phyloP scores from a whole-genome alignment of 768 basidiomycete species.

The Termitomyces bulborhizus region DNA sequence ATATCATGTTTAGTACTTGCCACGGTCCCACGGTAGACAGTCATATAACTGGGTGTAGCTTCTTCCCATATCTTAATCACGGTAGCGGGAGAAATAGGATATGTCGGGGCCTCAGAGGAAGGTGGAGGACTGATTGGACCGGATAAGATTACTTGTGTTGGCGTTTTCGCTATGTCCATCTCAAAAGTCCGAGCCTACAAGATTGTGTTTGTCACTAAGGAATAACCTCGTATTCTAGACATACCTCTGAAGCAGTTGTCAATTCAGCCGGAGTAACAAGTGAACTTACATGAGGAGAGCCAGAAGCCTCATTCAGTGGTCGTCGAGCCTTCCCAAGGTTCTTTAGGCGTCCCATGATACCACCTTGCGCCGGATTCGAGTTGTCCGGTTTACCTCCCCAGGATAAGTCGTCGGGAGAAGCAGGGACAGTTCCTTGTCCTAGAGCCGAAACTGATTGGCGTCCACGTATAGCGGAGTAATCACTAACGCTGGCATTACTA shows the following conservation, averaged over 20 bases:
- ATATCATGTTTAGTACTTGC: constrained; percentile 39
- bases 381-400: constrained; percentile 30
- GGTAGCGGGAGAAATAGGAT: constrained; percentile 53
- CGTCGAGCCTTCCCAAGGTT: constrained; percentile 58
- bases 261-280: constrained; percentile 19
- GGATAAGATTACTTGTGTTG: constrained; percentile 49
- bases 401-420: constrained; percentile 45
- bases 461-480: constrained; percentile 47
- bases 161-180: constrained; percentile 34
- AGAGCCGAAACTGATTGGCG: constrained; percentile 40
- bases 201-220: not conserved
- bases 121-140: constrained; percentile 60
- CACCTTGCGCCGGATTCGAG: constrained; percentile 47
- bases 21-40: constrained; percentile 70
- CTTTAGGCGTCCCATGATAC: constrained; percentile 78
- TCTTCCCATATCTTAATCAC: constrained; percentile 81
- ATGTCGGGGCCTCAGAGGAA: constrained; percentile 63
- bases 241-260: constrained; percentile 18
- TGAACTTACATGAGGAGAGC: constrained; percentile 19
- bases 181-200: constrained; percentile 11
- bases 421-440: constrained; percentile 22
- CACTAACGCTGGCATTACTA: constrained; percentile 24
- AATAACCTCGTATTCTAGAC: not conserved
- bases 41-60: constrained; percentile 63
- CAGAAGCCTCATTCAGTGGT: constrained; percentile 26